These are phyloP conservation scores for Beta lomatogona DNA, from an alignment of 179 eudicot genomes.

Conservation along the genomic window DNA sequence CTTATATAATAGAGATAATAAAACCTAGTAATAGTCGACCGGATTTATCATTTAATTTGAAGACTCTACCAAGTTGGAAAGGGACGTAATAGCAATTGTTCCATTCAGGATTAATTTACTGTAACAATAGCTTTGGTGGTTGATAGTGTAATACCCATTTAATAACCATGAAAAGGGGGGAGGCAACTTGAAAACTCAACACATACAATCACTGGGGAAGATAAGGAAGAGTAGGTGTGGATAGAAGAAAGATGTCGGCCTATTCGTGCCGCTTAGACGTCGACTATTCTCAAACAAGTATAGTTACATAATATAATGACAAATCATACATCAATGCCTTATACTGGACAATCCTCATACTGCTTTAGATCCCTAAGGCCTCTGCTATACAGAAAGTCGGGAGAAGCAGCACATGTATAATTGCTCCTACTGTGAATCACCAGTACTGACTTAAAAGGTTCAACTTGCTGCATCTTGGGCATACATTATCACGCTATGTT, in stretches of 20 bases:
- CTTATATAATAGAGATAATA: too few relatives aligned
- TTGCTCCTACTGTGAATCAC: background rate
- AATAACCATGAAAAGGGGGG: background rate
- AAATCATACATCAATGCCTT: background rate
- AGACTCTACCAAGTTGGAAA: background rate
- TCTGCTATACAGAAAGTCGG: background rate
- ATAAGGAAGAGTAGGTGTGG: background rate
- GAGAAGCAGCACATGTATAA: background rate
- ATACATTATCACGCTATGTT: background rate
- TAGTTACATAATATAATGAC: background rate
- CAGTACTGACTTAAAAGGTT: background rate
- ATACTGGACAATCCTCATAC: background rate
- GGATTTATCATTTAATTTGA: background rate
- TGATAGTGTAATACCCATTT: background rate
- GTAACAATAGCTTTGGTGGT: background rate
- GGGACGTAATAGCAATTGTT: background rate
- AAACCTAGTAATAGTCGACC: too few relatives aligned
- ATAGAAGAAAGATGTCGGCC: background rate
- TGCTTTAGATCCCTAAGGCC: background rate
- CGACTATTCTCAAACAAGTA: background rate
- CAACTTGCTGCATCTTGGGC: background rate
- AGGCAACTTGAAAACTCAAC: background rate
- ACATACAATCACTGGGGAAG: background rate
- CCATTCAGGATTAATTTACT: background rate
- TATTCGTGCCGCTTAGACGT: too few relatives aligned